Percentiles rank a stretch among this genome's conserved stretches.
Conservation (phyloP, 106 monocot species). For the Dendrobium catenatum region DNA sequence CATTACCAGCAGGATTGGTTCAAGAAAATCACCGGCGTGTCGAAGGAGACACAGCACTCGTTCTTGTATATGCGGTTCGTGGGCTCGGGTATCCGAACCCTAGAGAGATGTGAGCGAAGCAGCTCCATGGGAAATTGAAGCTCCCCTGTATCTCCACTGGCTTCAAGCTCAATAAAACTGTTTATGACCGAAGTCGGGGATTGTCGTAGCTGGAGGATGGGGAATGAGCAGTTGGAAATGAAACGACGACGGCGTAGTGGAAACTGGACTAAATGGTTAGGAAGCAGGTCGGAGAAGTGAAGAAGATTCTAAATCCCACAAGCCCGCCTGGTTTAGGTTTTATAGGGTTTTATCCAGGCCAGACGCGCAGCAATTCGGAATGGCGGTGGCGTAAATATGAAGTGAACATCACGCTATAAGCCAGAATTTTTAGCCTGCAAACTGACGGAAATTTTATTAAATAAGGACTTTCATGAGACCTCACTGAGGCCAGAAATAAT, state of each 20-base stretch:
- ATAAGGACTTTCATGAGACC: no score
- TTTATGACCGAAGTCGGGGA: no score
- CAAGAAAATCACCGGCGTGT: constrained; percentile 54
- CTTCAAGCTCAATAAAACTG: not conserved
- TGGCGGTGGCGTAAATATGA: no score
- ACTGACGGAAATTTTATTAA: no score
- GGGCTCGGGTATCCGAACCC: constrained; percentile 86
- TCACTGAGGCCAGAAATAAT: no score
- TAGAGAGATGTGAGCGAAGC: constrained; percentile 66
- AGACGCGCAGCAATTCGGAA: no score
- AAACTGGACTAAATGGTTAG: not conserved
- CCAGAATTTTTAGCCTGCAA: no score
- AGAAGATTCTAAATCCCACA: not conserved
- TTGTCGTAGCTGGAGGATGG: not conserved
- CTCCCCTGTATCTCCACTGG: not conserved
- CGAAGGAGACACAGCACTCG: constrained; percentile 97
- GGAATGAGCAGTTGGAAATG: not conserved
- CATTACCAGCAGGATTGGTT: not conserved
- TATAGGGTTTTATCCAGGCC: not conserved
- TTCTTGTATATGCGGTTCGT: constrained; percentile 86
- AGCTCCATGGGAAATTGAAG: constrained; percentile 46
- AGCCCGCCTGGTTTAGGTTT: not conserved
- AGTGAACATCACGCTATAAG: no score
- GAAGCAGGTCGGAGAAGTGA: not conserved
- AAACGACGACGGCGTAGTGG: not conserved